Conservation (phyloP, 78 protist genomes). For the Acrasis kona region DNA sequence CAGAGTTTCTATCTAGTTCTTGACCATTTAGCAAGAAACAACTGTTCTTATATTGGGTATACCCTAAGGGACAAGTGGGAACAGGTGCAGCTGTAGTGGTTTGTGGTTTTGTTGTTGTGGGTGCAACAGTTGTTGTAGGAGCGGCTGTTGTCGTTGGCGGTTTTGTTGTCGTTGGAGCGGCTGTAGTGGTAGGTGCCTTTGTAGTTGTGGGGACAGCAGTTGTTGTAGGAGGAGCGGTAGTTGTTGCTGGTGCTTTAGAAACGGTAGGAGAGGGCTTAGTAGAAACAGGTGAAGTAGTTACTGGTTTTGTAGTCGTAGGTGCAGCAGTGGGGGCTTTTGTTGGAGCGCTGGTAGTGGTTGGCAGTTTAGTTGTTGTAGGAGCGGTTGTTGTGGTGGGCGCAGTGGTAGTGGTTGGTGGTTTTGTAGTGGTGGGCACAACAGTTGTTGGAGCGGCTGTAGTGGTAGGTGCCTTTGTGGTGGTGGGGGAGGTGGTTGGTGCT, state of each 20-base stretch:
- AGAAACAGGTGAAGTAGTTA: slow-evolving; percentile 3
- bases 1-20: too few species aligned
- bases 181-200: background rate
- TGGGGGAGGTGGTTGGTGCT: slow-evolving; percentile 2
- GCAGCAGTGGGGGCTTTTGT: background rate
- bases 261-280: background rate
- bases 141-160: slow-evolving; percentile 4
- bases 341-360: background rate
- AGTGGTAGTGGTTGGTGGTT: slow-evolving; percentile 1
- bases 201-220: background rate
- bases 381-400: slow-evolving; percentile 14
- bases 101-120: slow-evolving; percentile 2
- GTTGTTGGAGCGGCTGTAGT: background rate
- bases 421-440: background rate
- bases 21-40: too few species aligned
- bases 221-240: background rate
- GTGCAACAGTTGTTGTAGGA: slow-evolving; percentile 4
- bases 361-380: background rate
- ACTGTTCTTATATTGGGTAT: too few species aligned
- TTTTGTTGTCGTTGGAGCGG: background rate
- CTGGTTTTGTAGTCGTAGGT: background rate
- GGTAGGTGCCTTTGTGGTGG: slow-evolving; percentile 3
- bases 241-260: slow-evolving; percentile 1
- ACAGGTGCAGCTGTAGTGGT: slow-evolving; percentile 1
- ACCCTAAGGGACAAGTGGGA: too few species aligned